Conservation (phyloP, 2,329 filamentous ascomycete species). For the Ilyonectria mors-panacis region DNA sequence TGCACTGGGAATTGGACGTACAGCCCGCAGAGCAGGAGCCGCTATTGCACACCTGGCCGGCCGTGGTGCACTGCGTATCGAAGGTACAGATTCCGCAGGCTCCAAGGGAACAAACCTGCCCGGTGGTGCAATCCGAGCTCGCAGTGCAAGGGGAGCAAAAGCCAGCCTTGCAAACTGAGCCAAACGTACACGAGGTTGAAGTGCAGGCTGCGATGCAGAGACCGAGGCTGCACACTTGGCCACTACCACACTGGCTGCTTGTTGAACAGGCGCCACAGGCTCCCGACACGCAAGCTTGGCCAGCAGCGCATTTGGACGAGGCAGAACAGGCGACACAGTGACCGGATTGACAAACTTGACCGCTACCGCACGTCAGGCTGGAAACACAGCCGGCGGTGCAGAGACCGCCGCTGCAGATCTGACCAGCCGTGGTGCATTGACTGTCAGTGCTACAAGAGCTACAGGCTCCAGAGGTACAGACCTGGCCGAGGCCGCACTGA, state of each 20-base stretch:
- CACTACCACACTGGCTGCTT: constrained; percentile 19
- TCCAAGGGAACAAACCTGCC: constrained; percentile 18
- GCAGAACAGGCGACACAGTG: constrained; percentile 23
- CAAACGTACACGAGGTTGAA: constrained; percentile 15
- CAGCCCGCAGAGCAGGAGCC: constrained; percentile 23
- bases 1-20: constrained; percentile 25
- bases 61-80: constrained; percentile 17
- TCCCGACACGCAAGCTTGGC: constrained; percentile 25
- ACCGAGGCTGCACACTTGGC: constrained; percentile 24
- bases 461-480: constrained; percentile 27
- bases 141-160: constrained; percentile 23
- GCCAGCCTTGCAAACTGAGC: constrained; percentile 23
- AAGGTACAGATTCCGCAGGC: constrained; percentile 11
- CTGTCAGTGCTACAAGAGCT: constrained; percentile 9
- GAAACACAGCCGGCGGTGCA: constrained; percentile 22
- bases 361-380: constrained; percentile 14
- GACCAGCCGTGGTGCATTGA: constrained; percentile 19
- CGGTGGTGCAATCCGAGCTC: constrained; percentile 23
- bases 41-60: constrained; percentile 22
- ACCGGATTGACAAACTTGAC: constrained; percentile 22
- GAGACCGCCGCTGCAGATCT: constrained; percentile 19
- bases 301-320: constrained; percentile 16
- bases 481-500: constrained; percentile 28
- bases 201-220: constrained; percentile 26
- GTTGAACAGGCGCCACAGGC: constrained; percentile 17